These are phyloP conservation scores for Mycena leptocephala DNA, from an alignment of 768 basidiomycete genomes.

Conservation along the genomic window DNA sequence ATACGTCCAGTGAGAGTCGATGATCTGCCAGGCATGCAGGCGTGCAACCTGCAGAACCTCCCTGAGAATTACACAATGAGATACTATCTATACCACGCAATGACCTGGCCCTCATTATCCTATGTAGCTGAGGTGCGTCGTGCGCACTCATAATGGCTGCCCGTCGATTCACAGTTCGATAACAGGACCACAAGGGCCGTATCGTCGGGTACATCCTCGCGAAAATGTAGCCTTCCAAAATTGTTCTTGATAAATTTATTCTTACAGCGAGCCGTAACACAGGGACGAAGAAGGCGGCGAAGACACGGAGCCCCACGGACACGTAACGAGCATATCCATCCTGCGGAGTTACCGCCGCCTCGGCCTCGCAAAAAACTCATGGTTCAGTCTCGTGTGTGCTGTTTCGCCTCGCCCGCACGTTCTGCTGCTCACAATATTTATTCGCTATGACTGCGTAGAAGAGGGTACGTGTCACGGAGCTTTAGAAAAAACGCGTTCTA, in stretches of 20 bases:
- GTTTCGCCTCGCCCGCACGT: neutral
- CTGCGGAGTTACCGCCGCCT: slow-evolving; percentile 91
- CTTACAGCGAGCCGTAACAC: slow-evolving; percentile 29
- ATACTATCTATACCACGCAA: slow-evolving; percentile 91
- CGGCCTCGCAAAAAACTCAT: slow-evolving; percentile 97
- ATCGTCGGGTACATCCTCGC: slow-evolving; percentile 97
- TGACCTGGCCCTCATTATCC: slow-evolving; percentile 97
- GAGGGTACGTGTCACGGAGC: slow-evolving; percentile 12
- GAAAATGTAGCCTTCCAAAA: slow-evolving; percentile 78
- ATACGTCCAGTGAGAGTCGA: slow-evolving; percentile 71
- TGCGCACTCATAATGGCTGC: neutral
- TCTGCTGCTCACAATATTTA: neutral
- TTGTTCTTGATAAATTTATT: neutral
- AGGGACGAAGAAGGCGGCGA: slow-evolving; percentile 80
- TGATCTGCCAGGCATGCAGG: slow-evolving; percentile 95
- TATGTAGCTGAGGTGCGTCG: slow-evolving; percentile 82
- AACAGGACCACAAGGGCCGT: slow-evolving; percentile 84
- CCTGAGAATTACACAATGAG: slow-evolving; percentile 95
- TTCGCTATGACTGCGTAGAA: neutral
- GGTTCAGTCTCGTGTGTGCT: slow-evolving; percentile 90
- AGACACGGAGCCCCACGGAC: slow-evolving; percentile 86
- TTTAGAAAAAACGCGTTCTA: neutral
- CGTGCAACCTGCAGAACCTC: slow-evolving; percentile 94
- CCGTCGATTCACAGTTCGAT: neutral
- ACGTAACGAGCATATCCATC: slow-evolving; percentile 98